phyloP scores from a whole-genome alignment of 2,329 filamentous ascomycete species.

The Talaromyces sp. region DNA sequence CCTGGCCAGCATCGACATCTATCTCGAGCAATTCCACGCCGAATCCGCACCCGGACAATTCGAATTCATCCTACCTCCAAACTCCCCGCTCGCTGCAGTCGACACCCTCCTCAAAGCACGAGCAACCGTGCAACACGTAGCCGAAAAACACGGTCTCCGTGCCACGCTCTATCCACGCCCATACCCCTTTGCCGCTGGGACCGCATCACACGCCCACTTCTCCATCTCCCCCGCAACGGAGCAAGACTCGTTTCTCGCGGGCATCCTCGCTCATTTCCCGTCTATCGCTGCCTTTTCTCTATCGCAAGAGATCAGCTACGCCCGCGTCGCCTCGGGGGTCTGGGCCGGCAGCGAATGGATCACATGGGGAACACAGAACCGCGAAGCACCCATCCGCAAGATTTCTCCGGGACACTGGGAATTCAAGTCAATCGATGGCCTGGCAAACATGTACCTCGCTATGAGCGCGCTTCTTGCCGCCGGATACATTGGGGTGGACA shows the following conservation, averaged over 20 bases:
- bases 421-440: constrained; percentile 69
- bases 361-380: constrained; percentile 76
- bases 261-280: constrained; percentile 61
- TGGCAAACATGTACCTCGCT: constrained; percentile 73
- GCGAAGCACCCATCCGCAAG: constrained; percentile 67
- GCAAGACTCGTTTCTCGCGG: constrained; percentile 63
- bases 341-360: constrained; percentile 79
- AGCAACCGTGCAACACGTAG: constrained; percentile 62
- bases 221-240: constrained; percentile 55
- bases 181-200: constrained; percentile 53
- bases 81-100: constrained; percentile 60
- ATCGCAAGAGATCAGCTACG: constrained; percentile 62
- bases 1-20: constrained; percentile 58
- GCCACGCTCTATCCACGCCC: constrained; percentile 73
- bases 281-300: constrained; percentile 66
- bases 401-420: constrained; percentile 68
- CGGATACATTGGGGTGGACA: constrained; percentile 52
- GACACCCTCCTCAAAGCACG: constrained; percentile 67
- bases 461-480: constrained; percentile 57
- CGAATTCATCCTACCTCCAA: constrained; percentile 65
- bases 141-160: constrained; percentile 56
- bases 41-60: constrained; percentile 72
- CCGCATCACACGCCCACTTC: constrained; percentile 61
- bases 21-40: constrained; percentile 68
- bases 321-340: constrained; percentile 60